Conservation (phyloP, 345 rosid genomes). For the Dipteronia sinensis region DNA sequence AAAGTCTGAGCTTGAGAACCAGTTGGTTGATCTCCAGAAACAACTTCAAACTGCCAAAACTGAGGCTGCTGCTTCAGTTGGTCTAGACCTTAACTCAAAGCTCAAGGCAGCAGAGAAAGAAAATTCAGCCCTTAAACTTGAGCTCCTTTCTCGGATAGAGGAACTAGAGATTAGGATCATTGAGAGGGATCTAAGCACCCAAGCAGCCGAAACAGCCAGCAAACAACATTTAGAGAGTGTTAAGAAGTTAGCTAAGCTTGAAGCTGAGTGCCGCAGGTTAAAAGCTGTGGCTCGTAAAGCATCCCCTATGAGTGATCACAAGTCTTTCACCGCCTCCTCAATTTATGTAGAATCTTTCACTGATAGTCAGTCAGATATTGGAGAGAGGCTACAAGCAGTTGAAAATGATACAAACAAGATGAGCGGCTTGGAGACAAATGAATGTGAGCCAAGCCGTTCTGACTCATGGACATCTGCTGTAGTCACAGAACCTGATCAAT, state of each 20-base stretch:
- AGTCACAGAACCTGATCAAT: slow-evolving; percentile 37
- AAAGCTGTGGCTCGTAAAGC: slow-evolving; percentile 56
- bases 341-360: slow-evolving; percentile 54
- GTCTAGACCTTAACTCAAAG: slow-evolving; percentile 45
- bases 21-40: slow-evolving; percentile 45
- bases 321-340: slow-evolving; percentile 45
- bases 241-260: slow-evolving; percentile 73
- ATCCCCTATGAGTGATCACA: slow-evolving; percentile 29
- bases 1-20: slow-evolving; percentile 55
- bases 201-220: slow-evolving; percentile 90
- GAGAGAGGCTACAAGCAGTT: slow-evolving; percentile 50
- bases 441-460: slow-evolving; percentile 31
- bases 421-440: slow-evolving; percentile 27
- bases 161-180: slow-evolving; percentile 58
- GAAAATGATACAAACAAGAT: slow-evolving; percentile 44
- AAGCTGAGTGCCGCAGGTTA: slow-evolving; percentile 76
- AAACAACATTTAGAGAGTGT: slow-evolving; percentile 85
- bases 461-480: slow-evolving; percentile 41
- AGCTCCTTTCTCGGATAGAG: slow-evolving; percentile 53
- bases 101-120: slow-evolving; percentile 65
- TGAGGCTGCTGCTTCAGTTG: slow-evolving; percentile 33
- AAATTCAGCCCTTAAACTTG: slow-evolving; percentile 55
- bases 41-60: slow-evolving; percentile 40
- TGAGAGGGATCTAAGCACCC: slow-evolving; percentile 87
- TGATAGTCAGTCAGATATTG: slow-evolving; percentile 73